Evolutionary conservation across 768 basidiomycete genomes (phyloP).

Genomic region (Amanita pallidorosea): DNA sequence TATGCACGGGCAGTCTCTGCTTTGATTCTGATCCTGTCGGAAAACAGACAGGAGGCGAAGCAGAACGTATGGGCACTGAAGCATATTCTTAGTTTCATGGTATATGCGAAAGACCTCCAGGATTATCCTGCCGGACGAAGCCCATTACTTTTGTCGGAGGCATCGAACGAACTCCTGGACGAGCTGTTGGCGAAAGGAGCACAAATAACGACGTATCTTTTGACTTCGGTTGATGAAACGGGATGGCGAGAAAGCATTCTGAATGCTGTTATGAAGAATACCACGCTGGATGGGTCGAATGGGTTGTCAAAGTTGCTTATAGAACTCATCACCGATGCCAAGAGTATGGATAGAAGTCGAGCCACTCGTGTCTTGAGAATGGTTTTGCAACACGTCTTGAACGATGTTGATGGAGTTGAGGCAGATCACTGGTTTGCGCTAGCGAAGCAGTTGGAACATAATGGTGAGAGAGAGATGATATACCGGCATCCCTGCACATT

Average conservation of each 20-base stretch:
- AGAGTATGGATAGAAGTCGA: slow-evolving; percentile 32
- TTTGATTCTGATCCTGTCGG: slow-evolving; percentile 40
- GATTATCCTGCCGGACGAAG: slow-evolving; percentile 37
- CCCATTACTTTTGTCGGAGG: slow-evolving; percentile 34
- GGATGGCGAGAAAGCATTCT: slow-evolving; percentile 39
- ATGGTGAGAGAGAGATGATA: slow-evolving; percentile 34
- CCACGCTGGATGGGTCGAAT: slow-evolving; percentile 10
- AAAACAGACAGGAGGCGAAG: slow-evolving; percentile 51
- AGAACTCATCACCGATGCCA: slow-evolving; percentile 18
- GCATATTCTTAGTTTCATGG: slow-evolving; percentile 52
- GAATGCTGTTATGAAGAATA: slow-evolving; percentile 19
- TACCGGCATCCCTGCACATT: not conserved
- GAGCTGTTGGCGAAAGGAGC: slow-evolving; percentile 36
- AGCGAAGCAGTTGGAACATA: slow-evolving; percentile 53
- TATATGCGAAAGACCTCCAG: slow-evolving; percentile 54
- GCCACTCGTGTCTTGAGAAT: slow-evolving; percentile 50
- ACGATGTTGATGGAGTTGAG: slow-evolving; percentile 50
- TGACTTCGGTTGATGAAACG: slow-evolving; percentile 37
- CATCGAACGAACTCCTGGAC: slow-evolving; percentile 22
- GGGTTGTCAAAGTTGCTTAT: slow-evolving; percentile 18
- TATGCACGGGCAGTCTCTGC: slow-evolving; percentile 57
- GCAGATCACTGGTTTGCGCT: slow-evolving; percentile 69
- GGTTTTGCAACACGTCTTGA: slow-evolving; percentile 49
- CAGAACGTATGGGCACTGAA: slow-evolving; percentile 56
- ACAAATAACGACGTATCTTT: slow-evolving; percentile 51